Evolutionary conservation across 176 grass and related monocot genomes (phyloP).

Genomic region (Oryza glaberrima): DNA sequence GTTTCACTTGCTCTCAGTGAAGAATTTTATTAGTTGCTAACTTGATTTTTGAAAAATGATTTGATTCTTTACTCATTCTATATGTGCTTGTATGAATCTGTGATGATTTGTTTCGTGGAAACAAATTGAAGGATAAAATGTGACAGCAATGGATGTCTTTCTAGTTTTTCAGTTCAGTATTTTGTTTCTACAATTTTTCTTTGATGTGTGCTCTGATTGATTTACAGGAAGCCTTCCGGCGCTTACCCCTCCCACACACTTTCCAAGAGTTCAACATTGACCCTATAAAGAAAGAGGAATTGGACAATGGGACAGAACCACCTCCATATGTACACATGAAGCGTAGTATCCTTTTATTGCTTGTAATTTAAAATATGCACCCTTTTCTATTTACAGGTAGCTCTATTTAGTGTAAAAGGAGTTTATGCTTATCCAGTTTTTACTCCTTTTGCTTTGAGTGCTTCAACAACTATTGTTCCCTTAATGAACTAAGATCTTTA

Average conservation of each 20-base stretch:
- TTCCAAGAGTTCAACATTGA: constrained; percentile 76
- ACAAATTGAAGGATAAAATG: constrained; percentile 19
- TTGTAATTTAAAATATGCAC: background rate
- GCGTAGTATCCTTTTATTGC: constrained; percentile 75
- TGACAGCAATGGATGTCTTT: background rate
- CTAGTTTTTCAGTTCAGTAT: constrained; percentile 30
- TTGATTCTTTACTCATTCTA: constrained; percentile 11
- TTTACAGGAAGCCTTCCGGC: constrained; percentile 76
- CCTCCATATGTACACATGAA: constrained; percentile 75
- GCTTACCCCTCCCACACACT: constrained; percentile 76
- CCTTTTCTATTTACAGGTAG: background rate
- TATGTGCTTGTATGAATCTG: constrained; percentile 3
- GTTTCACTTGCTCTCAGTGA: background rate
- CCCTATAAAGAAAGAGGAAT: constrained; percentile 46
- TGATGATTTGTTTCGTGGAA: background rate
- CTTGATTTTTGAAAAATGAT: background rate
- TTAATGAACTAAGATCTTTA: constrained; percentile 71
- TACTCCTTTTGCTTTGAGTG: constrained; percentile 2
- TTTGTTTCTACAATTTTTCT: constrained; percentile 8
- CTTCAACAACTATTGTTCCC: constrained; percentile 24
- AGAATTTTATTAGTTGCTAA: background rate
- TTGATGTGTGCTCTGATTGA: constrained; percentile 27
- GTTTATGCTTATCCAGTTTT: background rate
- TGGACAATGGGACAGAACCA: constrained; percentile 55
- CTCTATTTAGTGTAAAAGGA: background rate